Base-by-base conservation (phyloP, 1,284 basidiomycete genomes). In the Salmacisia buchloeana region DNA sequence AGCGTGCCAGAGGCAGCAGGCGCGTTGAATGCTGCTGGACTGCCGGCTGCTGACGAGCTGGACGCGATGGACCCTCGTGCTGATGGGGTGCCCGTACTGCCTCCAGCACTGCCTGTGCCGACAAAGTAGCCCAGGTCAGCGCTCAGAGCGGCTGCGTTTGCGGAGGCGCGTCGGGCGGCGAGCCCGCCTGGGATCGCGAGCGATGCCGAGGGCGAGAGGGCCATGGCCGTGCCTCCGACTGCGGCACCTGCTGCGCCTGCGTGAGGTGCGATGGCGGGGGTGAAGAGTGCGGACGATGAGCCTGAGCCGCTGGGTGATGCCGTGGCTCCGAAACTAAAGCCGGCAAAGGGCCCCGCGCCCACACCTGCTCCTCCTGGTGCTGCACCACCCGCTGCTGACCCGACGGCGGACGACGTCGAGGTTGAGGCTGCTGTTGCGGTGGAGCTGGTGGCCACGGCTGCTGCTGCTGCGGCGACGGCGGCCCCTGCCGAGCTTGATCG, bases 371-470 rank as follows among this genome's bases (percentile, higher is more conserved):
- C n/a, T n/a, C n/a, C n/a, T n/a, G n/a, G n/a, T n/a, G n/a, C n/a
- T n/a, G n/a, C n/a, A n/a, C n/a, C n/a, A n/a, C n/a, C n/a, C 9
- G 33, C 58, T 23, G 60, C 31, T 18, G 35, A 15, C 7, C 23
- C 35, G 12, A n/a, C 35, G 25, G 49, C 12, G 1, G 38, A 43
- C 7, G 61, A 58, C 3, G 57, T 2, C 4, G 45, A 58, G 3
- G 39, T 25, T 3, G 61, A 25, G 45, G 36, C 18, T 18, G 1
- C 38, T 21, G 56, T 33, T 25, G 29, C 49, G 35, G 49, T 54
- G 12, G 39, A 29, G 10, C 56, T 46, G 1, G 54, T 12, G 6
- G 64, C 61, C 18, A 56, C 63, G 3, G 62, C 49, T 34, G 62
- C 56, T 3, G 25, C 29, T 9, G 59, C 43, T 10, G 27, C n/a